Evolutionary conservation across 2,329 filamentous ascomycete species (phyloP), one percentile per base, ranked within the genome.

Genomic region (Xylaria sp.): DNA sequence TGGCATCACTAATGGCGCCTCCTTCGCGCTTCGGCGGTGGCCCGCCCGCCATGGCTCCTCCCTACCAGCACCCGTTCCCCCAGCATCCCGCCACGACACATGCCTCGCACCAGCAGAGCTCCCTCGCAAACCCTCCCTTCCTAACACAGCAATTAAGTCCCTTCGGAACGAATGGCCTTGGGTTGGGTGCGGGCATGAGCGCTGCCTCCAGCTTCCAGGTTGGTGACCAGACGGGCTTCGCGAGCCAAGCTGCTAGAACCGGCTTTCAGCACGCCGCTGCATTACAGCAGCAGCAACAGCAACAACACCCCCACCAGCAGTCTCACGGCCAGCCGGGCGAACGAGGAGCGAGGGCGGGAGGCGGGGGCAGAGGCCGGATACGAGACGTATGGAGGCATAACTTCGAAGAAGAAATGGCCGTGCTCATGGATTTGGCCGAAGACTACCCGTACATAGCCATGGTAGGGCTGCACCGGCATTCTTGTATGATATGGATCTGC

Each of bases 371-470:
- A 77, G 89, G 90, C 71, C 88, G 94, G 80, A 98, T 98, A 90
- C 89, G 94, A 73, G 95, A 99, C 77, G 96, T 99, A 48, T 99
- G 96, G 96, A 92, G 92, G 79, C 89, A 94, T 75, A 98, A 98
- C 77, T 83, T 98, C 72, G 89, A 93, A 31, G 92, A 97, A 78
- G 96, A 99, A 83, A 96, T 99, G 91, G 91, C 89, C 9, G 85
- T 92, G 59, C 82, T 99, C 74, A 88, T 95, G 80, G 89, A 92
- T 68, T 84, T 98, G 76, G 90, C 98, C 72, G 92, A 97, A 71
- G 93, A 92, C 77, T 98, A 97, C 80, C 93, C 94, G 51, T 98
- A 97, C 79, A 95, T 99, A 81, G 95, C 94, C 76, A 98, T 99
- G 96, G 94, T 97, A 84, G 85, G 91, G 65, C 50, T 56, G 25